A percentile compares a stretch with the other conserved stretches of the same genome.
phyloP scores from a whole-genome alignment of 371 early-diverging fungal species.

The Catenaria anguillulae region DNA sequence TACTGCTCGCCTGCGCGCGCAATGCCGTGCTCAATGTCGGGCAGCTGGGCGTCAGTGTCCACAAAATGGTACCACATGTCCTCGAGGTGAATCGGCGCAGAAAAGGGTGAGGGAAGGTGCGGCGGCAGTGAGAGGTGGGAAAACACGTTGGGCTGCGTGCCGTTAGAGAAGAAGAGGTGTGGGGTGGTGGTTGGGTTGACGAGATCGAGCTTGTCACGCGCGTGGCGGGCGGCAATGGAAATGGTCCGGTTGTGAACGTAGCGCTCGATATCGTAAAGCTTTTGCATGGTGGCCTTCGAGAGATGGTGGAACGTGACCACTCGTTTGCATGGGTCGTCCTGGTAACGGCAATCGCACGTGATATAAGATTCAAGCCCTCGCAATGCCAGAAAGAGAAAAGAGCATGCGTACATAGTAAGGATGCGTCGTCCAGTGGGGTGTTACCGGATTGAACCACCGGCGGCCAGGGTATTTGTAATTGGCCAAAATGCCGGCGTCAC shows the following conservation, averaged over 20 bases:
- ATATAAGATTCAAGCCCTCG: too few relatives aligned
- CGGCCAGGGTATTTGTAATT: not conserved
- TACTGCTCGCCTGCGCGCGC: not conserved
- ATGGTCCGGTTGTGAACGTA: not conserved
- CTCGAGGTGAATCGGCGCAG: conserved; percentile 5
- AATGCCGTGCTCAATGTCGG: not conserved
- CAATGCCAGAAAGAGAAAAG: not conserved
- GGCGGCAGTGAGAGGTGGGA: not conserved
- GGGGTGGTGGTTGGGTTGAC: not conserved
- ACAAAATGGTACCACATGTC: conserved; percentile 5
- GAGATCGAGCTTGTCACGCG: not conserved
- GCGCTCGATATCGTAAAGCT: conserved; percentile 16
- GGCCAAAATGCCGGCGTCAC: conserved; percentile 26
- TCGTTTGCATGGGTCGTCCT: conserved; percentile 19
- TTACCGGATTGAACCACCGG: conserved; percentile 1
- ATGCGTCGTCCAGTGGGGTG: not conserved
- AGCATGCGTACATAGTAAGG: not conserved
- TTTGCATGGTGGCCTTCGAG: conserved; percentile 23
- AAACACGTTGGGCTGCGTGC: not conserved
- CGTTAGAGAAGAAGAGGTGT: too few relatives aligned
- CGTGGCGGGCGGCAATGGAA: too few relatives aligned
- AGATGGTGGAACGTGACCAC: conserved; percentile 32
- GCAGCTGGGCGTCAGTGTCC: not conserved
- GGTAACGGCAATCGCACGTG: too few relatives aligned
- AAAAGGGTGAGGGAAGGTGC: not conserved